Percentiles rank a stretch among this genome's conserved stretches.
These are phyloP conservation scores for Crithidia brevicula DNA, from an alignment of 208 protist species.

Conservation along the genomic window DNA sequence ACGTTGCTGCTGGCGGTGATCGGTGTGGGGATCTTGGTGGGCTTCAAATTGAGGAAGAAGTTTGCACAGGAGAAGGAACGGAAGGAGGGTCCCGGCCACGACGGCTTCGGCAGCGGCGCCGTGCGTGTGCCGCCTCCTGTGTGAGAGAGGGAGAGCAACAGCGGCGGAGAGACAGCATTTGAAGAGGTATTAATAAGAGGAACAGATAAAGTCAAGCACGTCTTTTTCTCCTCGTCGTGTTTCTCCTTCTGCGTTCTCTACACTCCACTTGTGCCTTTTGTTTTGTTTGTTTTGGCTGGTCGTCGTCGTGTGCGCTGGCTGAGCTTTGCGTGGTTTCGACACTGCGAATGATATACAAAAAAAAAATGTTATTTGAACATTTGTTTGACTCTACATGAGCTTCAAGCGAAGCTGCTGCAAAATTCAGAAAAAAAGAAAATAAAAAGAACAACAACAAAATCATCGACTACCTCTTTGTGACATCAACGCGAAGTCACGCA, in stretches of 20 bases:
- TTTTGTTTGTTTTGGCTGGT: not conserved
- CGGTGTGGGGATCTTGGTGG: conserved; percentile 41
- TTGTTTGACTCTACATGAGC: not conserved
- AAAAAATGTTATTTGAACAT: too few species aligned
- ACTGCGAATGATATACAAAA: not conserved
- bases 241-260: too few species aligned
- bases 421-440: not conserved
- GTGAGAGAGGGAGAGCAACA: not conserved
- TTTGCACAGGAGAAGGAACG: conserved; percentile 22
- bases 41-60: conserved; percentile 44
- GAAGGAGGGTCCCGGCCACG: conserved; percentile 4
- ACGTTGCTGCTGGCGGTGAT: conserved; percentile 64
- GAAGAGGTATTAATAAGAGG: too few species aligned
- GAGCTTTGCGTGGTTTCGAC: too few species aligned
- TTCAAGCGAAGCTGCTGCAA: not conserved
- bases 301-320: too few species aligned
- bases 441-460: too few species aligned
- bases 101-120: not conserved
- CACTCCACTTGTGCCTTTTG: not conserved
- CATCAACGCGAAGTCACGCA: too few species aligned
- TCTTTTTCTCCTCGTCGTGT: too few species aligned
- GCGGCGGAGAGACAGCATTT: too few species aligned
- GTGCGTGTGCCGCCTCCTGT: conserved; percentile 12
- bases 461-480: too few species aligned
- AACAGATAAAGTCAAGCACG: too few species aligned